These are phyloP conservation scores for Mycena haematopus DNA, from an alignment of 768 basidiomycete genomes.

Conservation along the genomic window DNA sequence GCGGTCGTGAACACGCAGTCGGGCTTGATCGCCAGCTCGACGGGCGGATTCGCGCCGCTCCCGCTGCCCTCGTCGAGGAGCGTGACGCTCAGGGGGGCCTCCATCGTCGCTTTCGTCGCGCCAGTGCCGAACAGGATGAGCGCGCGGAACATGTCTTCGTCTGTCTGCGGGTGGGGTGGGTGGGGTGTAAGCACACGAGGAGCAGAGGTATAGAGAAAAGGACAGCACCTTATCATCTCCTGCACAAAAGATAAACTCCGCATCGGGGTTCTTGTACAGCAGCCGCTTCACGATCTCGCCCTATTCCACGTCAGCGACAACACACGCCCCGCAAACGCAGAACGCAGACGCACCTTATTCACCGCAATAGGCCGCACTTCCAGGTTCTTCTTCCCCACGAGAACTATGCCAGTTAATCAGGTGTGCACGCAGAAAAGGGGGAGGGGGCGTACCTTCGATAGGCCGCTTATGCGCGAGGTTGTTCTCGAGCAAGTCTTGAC, in stretches of 20 bases:
- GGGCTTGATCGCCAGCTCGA: conserved; percentile 68
- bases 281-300: conserved; percentile 98
- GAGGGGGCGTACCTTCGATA: conserved; percentile 75
- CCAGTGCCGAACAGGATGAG: conserved; percentile 67
- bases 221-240: conserved; percentile 92
- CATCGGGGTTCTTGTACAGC: conserved; percentile 90
- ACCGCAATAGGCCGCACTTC: conserved; percentile 95
- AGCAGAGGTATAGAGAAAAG: neutral
- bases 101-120: conserved; percentile 52
- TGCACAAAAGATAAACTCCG: conserved; percentile 96
- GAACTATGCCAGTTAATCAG: conserved; percentile 52
- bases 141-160: conserved; percentile 99
- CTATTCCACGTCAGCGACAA: no score
- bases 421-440: neutral
- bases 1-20: conserved; percentile 90
- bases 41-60: conserved; percentile 37
- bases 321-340: no score
- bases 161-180: conserved; percentile 61
- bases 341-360: conserved; percentile 64
- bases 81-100: conserved; percentile 62
- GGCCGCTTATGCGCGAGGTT: conserved; percentile 92
- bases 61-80: conserved; percentile 53
- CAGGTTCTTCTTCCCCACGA: conserved; percentile 98
- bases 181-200: conserved; percentile 2
- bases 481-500: conserved; percentile 94